Percentiles rank a stretch among this genome's conserved stretches.
These are phyloP conservation scores for Didymella glomerata DNA, from an alignment of 2,329 filamentous ascomycete species.

Conservation along the genomic window DNA sequence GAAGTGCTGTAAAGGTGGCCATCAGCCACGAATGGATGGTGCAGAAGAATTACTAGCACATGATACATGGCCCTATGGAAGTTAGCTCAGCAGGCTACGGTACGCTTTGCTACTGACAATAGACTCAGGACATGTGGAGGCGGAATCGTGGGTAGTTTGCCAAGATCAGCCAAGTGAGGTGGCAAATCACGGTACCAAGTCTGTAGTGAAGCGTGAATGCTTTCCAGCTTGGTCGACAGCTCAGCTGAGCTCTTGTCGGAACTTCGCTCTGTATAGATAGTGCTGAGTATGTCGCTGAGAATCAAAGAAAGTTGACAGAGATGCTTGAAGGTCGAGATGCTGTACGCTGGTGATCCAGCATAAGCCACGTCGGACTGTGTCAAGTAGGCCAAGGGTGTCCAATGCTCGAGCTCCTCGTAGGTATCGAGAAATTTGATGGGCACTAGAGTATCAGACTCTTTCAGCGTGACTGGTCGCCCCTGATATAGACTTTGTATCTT, in stretches of 20 bases:
- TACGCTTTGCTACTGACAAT: constrained; percentile 26
- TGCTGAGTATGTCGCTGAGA: constrained; percentile 53
- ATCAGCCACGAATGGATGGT: constrained; percentile 62
- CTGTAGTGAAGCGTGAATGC: constrained; percentile 54
- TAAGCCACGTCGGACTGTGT: constrained; percentile 38
- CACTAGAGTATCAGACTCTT: constrained; percentile 58
- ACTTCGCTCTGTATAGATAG: constrained; percentile 52
- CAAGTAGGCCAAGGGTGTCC: constrained; percentile 56
- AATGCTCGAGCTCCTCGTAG: constrained; percentile 64
- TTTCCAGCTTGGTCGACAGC: constrained; percentile 50
- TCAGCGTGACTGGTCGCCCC: constrained; percentile 60
- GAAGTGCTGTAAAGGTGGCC: constrained; percentile 58
- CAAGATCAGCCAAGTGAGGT: constrained; percentile 53
- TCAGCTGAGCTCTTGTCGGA: constrained; percentile 45
- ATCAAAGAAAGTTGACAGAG: constrained; percentile 58
- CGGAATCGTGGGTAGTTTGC: constrained; percentile 34
- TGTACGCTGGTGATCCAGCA: constrained; percentile 52
- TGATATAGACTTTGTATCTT: constrained; percentile 66
- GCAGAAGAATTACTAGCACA: constrained; percentile 62
- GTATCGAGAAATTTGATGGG: constrained; percentile 59
- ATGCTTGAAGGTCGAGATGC: constrained; percentile 55
- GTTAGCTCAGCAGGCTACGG: constrained; percentile 1
- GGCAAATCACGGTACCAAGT: constrained; percentile 57
- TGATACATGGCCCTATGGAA: constrained; percentile 56
- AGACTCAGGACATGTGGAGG: constrained; percentile 50